Evolutionary conservation across 345 rosid genomes (phyloP), one percentile per base, ranked within the genome.

Genomic region (Anacardium occidentale): DNA sequence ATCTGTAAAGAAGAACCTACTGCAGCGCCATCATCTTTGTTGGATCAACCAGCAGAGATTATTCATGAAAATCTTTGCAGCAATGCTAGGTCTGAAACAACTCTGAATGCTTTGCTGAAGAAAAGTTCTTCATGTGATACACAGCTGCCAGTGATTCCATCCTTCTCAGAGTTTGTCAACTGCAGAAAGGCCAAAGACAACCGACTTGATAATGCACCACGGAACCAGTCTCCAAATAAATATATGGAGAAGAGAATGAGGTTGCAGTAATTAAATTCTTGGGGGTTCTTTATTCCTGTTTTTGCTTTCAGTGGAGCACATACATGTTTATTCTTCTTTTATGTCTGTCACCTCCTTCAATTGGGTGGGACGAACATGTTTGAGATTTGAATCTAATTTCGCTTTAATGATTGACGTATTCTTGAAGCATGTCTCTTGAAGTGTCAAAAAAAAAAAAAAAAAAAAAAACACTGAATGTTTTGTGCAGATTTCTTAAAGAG

Each of bases 111-210:
- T 70, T 70, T 60, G 42, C 62, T 65, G 24, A 60, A 45, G 42
- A 26, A n/a, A 62, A 74, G 75, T 53, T 66, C 75, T 72, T 69
- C 58, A 3, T 70, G 74, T 58, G 69, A 68, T 63, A 20, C 85
- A 64, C 77, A 24, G 64, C 78, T 85, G 59, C 94, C 94, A 0
- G 68, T 74, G 25, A 85, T 91, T 76, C 97, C 88, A 5, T 88
- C 98, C 24, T 90, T 94, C 80, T 86, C 97, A 0, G 91, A 90
- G 77, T 91, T 91, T 76, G 87, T 84, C 20, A 90, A 88, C 81
- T 75, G 78, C 61, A 70, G 64, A 78, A 87, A 83, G 73, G 57
- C 66, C 15, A 75, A 59, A 60, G 77, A 66, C n/a, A 66, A 48
- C 48, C 37, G 64, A 52, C 34, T 70, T 42, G 70, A 71, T 82